These are phyloP conservation scores for Kappamyces sp. DNA, from an alignment of 192 early-diverging fungal genomes.

Conservation along the genomic window DNA sequence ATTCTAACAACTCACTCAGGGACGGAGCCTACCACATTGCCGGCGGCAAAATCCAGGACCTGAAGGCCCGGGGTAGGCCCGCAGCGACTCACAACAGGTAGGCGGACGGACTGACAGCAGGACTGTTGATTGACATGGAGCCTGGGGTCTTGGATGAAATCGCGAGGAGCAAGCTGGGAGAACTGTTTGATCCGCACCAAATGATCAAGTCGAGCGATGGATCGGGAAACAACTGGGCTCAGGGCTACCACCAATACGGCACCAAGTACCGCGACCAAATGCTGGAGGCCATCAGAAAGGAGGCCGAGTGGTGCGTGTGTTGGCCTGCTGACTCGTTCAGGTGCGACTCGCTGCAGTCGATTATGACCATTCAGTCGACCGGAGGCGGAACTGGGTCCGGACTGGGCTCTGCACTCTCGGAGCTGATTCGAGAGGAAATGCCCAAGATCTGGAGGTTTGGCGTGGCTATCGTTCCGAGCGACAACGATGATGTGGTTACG, in stretches of 20 bases:
- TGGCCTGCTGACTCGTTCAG: too few species aligned
- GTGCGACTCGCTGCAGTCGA: conserved; percentile 41
- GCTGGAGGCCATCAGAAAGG: conserved; percentile 32
- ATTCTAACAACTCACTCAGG: conserved; percentile 22
- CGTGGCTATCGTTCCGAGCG: conserved; percentile 35
- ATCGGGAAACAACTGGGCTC: conserved; percentile 57
- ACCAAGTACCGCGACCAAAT: conserved; percentile 31
- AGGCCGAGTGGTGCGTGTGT: conserved; percentile 42
- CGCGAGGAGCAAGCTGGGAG: conserved; percentile 18
- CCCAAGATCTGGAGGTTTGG: conserved; percentile 36
- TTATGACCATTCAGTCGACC: conserved; percentile 42
- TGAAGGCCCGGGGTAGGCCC: conserved; percentile 30
- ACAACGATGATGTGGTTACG: conserved; percentile 51
- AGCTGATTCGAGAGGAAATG: conserved; percentile 36
- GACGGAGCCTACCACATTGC: conserved; percentile 11
- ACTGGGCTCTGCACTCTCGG: conserved; percentile 41
- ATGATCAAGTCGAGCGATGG: conserved; percentile 37
- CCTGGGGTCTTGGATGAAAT: conserved; percentile 44
- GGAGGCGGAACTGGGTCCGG: conserved; percentile 59
- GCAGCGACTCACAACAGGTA: too few species aligned
- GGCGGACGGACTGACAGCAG: conserved; percentile 12
- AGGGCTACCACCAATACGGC: conserved; percentile 48
- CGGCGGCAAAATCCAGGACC: conserved; percentile 21
- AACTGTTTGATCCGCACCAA: conserved; percentile 45
- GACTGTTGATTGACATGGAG: conserved; percentile 59